phyloP scores from a whole-genome alignment of 1,284 basidiomycete species.

The Apiotrichum akiyoshidainum region DNA sequence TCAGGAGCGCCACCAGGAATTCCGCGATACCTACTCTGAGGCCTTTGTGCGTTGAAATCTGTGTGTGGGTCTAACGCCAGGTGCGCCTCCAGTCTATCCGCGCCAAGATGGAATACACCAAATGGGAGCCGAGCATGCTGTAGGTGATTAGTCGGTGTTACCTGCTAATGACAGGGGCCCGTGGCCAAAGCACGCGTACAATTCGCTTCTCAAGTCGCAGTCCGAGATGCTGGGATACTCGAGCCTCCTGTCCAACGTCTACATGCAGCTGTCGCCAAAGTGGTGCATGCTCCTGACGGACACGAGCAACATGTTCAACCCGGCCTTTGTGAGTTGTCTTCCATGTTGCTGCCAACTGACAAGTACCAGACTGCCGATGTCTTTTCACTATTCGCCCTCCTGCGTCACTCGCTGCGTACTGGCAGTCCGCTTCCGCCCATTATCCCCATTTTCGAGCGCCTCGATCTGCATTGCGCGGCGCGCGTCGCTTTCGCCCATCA shows the following conservation, averaged over 20 bases:
- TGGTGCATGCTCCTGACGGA: constrained; percentile 30
- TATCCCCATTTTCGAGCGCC: constrained; percentile 47
- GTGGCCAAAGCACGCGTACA: constrained; percentile 46
- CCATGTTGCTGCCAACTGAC: constrained; percentile 6
- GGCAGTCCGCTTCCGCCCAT: constrained; percentile 40
- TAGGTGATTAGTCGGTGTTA: no score
- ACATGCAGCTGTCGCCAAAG: constrained; percentile 30
- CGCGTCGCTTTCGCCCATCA: no score
- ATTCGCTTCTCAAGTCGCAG: constrained; percentile 28
- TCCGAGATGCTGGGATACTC: constrained; percentile 32
- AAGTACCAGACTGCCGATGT: constrained; percentile 22
- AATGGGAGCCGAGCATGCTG: no score
- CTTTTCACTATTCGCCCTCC: constrained; percentile 39
- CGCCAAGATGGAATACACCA: no score
- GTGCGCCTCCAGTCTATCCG: no score
- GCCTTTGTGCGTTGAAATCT: no score
- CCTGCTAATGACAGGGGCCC: constrained; percentile 31
- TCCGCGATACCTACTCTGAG: no score
- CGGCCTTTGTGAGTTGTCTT: constrained; percentile 42
- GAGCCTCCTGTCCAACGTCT: constrained; percentile 36
- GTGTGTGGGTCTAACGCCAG: no score
- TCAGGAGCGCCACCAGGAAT: no score
- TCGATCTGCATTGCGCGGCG: constrained; percentile 30
- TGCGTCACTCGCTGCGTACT: constrained; percentile 36
- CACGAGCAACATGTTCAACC: constrained; percentile 34